phyloP scores from a whole-genome alignment of 176 grass and related monocot species.

The Bromus sterilis region DNA sequence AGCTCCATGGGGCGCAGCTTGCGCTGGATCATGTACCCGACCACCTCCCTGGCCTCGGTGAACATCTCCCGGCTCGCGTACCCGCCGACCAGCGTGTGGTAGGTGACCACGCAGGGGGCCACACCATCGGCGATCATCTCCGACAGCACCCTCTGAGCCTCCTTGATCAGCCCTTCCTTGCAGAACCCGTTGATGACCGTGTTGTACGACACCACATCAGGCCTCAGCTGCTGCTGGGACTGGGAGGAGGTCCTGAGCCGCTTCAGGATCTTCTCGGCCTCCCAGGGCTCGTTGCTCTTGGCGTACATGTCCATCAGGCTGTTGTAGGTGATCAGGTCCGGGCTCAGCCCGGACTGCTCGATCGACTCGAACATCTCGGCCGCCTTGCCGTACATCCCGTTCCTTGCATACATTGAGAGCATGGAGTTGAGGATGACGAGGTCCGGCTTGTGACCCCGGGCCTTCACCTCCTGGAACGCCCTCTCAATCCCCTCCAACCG shows the following conservation, averaged over 20 bases:
- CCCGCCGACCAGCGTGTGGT: slow-evolving; percentile 66
- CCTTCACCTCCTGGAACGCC: slow-evolving; percentile 72
- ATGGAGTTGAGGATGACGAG: slow-evolving; percentile 85
- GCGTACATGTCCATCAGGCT: slow-evolving; percentile 92
- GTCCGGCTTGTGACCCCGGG: slow-evolving; percentile 73
- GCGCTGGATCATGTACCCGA: slow-evolving; percentile 83
- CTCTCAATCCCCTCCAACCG: slow-evolving; percentile 42
- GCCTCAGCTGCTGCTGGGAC: slow-evolving; percentile 29
- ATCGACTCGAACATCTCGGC: slow-evolving; percentile 50
- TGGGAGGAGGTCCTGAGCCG: slow-evolving; percentile 37
- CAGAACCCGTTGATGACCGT: slow-evolving; percentile 94
- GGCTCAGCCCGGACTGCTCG: slow-evolving; percentile 44
- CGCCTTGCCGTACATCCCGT: slow-evolving; percentile 57
- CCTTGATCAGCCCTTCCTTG: slow-evolving; percentile 77
- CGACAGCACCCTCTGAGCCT: slow-evolving; percentile 70
- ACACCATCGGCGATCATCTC: slow-evolving; percentile 69
- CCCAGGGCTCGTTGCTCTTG: slow-evolving; percentile 70
- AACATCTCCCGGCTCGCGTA: slow-evolving; percentile 77
- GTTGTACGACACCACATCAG: slow-evolving; percentile 84
- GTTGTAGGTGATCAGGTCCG: slow-evolving; percentile 80
- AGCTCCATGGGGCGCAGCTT: slow-evolving; percentile 60
- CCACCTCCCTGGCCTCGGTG: slow-evolving; percentile 59
- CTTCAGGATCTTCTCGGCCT: slow-evolving; percentile 68
- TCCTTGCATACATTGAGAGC: slow-evolving; percentile 76
- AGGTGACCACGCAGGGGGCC: slow-evolving; percentile 61